A percentile compares a stretch with the other conserved stretches of the same genome.
phyloP scores from a whole-genome alignment of 805 yeast species.

The Zygotorulaspora sp. region DNA sequence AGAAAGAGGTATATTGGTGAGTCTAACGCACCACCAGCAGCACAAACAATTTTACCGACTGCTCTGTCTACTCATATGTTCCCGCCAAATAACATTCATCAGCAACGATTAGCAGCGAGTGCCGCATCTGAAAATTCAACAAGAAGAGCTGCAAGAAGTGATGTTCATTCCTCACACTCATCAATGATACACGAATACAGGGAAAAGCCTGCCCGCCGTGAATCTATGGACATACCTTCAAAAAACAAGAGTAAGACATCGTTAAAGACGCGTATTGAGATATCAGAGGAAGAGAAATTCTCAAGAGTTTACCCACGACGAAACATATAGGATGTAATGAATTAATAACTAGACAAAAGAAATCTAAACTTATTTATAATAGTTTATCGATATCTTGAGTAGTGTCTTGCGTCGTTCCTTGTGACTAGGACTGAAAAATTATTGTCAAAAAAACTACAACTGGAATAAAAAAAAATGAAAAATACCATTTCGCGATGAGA shows the following conservation, averaged over 20 bases:
- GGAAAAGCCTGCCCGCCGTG: slow-evolving; percentile 18
- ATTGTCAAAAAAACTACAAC: slow-evolving; percentile 8
- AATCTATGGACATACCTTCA: slow-evolving; percentile 34
- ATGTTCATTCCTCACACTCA: not conserved
- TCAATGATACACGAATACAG: slow-evolving; percentile 3
- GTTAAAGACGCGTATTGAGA: slow-evolving; percentile 34
- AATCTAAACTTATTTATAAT: too few relatives aligned
- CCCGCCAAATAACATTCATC: slow-evolving; percentile 42
- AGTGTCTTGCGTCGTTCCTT: too few relatives aligned
- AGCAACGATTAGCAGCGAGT: slow-evolving; percentile 26
- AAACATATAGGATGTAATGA: slow-evolving; percentile 5
- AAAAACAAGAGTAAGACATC: slow-evolving; percentile 25
- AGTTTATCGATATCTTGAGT: too few relatives aligned
- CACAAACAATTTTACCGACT: slow-evolving; percentile 53
- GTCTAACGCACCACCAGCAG: slow-evolving; percentile 59
- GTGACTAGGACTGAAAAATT: too few relatives aligned
- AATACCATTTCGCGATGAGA: slow-evolving; percentile 21
- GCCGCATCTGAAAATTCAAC: slow-evolving; percentile 4
- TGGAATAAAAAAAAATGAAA: too few relatives aligned
- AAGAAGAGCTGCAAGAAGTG: not conserved
- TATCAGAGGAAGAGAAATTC: slow-evolving; percentile 31
- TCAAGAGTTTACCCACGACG: slow-evolving; percentile 18
- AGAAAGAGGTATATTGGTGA: slow-evolving; percentile 38
- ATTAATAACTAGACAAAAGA: too few relatives aligned
- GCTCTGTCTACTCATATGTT: slow-evolving; percentile 61